Conservation (phyloP, 208 protist genomes). For the Leishmania aethiopica region DNA sequence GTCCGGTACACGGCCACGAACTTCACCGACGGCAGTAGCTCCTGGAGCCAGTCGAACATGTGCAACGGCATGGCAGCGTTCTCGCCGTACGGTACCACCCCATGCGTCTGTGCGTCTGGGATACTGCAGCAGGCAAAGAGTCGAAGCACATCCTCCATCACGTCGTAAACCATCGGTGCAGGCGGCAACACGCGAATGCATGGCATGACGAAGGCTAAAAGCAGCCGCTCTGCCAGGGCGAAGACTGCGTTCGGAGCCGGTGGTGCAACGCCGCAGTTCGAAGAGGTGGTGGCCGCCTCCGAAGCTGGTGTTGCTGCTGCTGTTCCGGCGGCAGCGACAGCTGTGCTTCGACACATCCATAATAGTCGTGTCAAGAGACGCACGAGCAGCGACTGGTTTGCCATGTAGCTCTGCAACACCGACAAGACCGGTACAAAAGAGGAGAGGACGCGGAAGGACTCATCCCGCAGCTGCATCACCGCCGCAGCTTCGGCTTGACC, state of each 20-base stretch:
- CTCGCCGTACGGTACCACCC: slow-evolving; percentile 16
- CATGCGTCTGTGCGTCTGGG: not conserved
- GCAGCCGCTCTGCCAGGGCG: slow-evolving; percentile 47
- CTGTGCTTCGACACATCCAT: slow-evolving; percentile 18
- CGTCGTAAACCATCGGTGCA: slow-evolving; percentile 61
- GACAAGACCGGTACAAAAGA: slow-evolving; percentile 44
- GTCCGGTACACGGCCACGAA: slow-evolving; percentile 9
- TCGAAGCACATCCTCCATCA: slow-evolving; percentile 42
- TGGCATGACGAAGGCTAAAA: slow-evolving; percentile 70
- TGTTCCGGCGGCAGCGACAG: not conserved
- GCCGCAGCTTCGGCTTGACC: not conserved
- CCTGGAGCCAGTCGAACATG: slow-evolving; percentile 19
- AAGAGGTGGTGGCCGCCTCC: not conserved
- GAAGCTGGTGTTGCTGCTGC: not conserved
- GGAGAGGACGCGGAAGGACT: slow-evolving; percentile 23
- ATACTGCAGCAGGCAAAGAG: slow-evolving; percentile 12
- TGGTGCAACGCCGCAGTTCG: not conserved
- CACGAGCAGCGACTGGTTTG: slow-evolving; percentile 49
- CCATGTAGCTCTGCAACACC: slow-evolving; percentile 41
- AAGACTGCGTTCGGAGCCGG: slow-evolving; percentile 19
- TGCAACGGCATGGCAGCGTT: slow-evolving; percentile 27
- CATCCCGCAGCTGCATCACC: slow-evolving; percentile 4
- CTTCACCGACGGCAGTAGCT: slow-evolving; percentile 20
- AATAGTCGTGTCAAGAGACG: slow-evolving; percentile 28
- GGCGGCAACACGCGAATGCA: slow-evolving; percentile 74